phyloP scores from a whole-genome alignment of 2,329 filamentous ascomycete species.

The Calcarisporium arbuscula region DNA sequence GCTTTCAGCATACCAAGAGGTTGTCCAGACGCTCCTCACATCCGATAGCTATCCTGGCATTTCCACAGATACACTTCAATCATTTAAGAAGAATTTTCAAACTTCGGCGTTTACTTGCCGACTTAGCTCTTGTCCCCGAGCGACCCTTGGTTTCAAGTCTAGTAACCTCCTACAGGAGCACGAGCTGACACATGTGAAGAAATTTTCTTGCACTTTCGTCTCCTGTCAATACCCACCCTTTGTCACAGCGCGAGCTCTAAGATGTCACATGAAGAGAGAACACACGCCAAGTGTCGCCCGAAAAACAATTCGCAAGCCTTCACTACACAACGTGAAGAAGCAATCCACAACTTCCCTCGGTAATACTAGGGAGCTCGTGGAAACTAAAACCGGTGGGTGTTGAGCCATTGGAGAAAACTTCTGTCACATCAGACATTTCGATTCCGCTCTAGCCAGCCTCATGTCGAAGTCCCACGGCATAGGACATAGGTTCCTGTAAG shows the following conservation, averaged over 20 bases:
- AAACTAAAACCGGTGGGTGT: no score
- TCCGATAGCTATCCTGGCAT: not conserved
- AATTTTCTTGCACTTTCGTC: not conserved
- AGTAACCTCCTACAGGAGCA: not conserved
- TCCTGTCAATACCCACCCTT: constrained; percentile 2
- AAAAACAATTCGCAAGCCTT: not conserved
- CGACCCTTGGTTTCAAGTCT: constrained; percentile 12
- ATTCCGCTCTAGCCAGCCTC: no score
- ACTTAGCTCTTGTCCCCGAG: constrained; percentile 11
- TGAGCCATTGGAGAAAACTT: no score
- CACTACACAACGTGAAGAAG: no score
- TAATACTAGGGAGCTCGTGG: no score
- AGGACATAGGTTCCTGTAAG: no score
- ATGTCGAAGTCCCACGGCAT: no score
- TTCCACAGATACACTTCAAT: constrained; percentile 2
- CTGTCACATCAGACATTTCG: no score
- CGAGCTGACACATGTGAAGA: not conserved
- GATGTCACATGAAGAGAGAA: not conserved
- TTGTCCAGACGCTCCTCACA: not conserved
- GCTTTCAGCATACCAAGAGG: constrained; percentile 3
- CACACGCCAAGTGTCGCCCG: no score
- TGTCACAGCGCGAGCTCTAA: not conserved
- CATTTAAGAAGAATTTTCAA: constrained; percentile 8
- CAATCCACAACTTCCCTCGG: no score
- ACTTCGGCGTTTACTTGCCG: constrained; percentile 10